Conservation (phyloP, 2,329 filamentous ascomycete species). For the Bretziella fagacearum region DNA sequence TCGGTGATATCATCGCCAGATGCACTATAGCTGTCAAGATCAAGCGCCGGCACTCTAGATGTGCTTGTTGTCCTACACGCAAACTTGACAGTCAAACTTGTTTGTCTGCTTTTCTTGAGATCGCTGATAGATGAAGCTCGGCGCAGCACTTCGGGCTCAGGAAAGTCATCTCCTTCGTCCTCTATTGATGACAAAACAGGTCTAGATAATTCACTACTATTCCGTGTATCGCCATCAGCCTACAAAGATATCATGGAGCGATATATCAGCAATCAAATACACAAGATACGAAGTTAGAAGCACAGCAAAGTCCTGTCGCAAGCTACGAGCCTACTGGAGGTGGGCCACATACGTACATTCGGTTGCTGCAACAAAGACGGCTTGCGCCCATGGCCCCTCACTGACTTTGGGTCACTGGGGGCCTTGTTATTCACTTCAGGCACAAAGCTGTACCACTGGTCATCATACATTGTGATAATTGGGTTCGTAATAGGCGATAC, state of each 20-base stretch:
- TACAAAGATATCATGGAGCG: background rate
- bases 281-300: no score
- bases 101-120: constrained; percentile 1
- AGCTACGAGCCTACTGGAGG: no score
- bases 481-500: background rate
- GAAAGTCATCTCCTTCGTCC: constrained; percentile 40
- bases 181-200: constrained; percentile 16
- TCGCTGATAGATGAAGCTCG: constrained; percentile 45
- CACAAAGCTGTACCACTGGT: constrained; percentile 68
- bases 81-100: background rate
- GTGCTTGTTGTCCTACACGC: constrained; percentile 6
- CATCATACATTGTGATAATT: constrained; percentile 51
- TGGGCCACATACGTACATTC: constrained; percentile 32
- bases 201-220: constrained; percentile 7
- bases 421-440: constrained; percentile 40
- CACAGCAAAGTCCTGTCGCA: no score
- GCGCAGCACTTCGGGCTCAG: constrained; percentile 45
- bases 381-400: constrained; percentile 38
- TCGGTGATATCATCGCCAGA: constrained; percentile 15
- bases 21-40: constrained; percentile 8
- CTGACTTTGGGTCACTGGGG: constrained; percentile 16
- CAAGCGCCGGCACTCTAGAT: constrained; percentile 9
- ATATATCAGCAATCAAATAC: background rate
- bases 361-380: constrained; percentile 53
- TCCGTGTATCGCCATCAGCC: constrained; percentile 1